Conservation (phyloP, 108 stramenopile genomes). For the Cyclostephanos tholiformis region DNA sequence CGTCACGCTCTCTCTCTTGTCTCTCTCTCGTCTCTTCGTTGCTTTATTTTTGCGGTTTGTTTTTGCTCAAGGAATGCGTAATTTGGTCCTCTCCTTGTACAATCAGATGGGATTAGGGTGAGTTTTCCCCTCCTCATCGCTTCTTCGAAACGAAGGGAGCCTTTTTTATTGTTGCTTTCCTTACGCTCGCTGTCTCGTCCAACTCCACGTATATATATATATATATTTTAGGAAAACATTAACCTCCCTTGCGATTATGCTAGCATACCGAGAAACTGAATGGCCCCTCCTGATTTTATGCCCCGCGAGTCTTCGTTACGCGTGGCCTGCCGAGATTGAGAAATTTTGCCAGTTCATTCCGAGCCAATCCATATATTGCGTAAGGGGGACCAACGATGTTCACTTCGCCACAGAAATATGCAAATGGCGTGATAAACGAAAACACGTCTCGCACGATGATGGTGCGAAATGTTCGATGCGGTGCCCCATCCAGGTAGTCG, state of each 20-base stretch:
- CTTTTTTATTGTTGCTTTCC: neutral
- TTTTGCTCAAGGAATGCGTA: too few species aligned
- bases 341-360: conserved; percentile 72
- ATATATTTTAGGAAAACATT: conserved; percentile 61
- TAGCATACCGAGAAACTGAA: conserved; percentile 62
- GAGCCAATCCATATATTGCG: conserved; percentile 54
- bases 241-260: conserved; percentile 81
- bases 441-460: neutral
- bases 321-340: conserved; percentile 93
- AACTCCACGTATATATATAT: neutral
- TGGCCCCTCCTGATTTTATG: conserved; percentile 91
- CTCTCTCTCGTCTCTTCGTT: too few species aligned
- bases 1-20: too few species aligned
- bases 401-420: conserved; percentile 48
- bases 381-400: conserved; percentile 60
- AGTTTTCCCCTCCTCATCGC: neutral
- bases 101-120: conserved; percentile 82
- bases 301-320: conserved; percentile 81
- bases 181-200: neutral
- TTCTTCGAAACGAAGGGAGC: neutral
- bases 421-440: conserved; percentile 29
- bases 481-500: conserved; percentile 57
- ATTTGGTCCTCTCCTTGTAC: too few species aligned
- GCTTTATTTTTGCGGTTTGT: too few species aligned
- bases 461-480: neutral